Base-by-base conservation (phyloP, 306 rosid genomes). In the Cucurbita pepo region DNA sequence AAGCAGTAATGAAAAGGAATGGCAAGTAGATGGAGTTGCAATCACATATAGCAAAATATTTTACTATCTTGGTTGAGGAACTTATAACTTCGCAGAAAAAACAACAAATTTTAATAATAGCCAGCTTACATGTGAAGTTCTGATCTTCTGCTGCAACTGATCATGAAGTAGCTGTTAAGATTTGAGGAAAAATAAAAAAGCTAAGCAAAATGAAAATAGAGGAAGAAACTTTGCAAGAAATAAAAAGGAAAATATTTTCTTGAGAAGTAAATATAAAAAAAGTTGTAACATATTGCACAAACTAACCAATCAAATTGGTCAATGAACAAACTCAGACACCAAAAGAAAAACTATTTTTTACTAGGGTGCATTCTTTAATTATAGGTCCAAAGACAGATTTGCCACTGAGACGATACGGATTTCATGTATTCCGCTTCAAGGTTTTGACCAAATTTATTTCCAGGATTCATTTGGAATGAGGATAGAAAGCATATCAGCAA, bases 91-190 rank as follows among this genome's bases (percentile, higher is more conserved):
- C 22, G 44, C 56, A 15, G 14, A 44, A 16, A 25, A 81, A 47
- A 73, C 36, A 69, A 74, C 47, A 55, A 79, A 64, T 75, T 56
- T 64, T 56, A 21, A 81, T 61, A 77, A 75, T 75, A 43, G 52
- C 73, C 78, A 78, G 71, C 98, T 94, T 85, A 90, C 98, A 86
- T 88, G 97, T n/a, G 97, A 90, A 77, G 86, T 90, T 77, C 96
- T 90, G 69, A 94, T 89, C 88, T 87, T 89, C 97, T 90, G 88
- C 81, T 89, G 98, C 85, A 94, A 84, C 72, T 91, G 95, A 82
- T 94, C 98, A 76, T 94, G 91, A 69, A 90, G 85, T 72, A 76
- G 81, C 98, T 94, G 94, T 83, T 83, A 77, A 79, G 74, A 56
- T 51, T 52, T 72, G 77, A 80, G 75, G 71, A 53, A 74, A 62